Conservation (phyloP, 2,329 filamentous ascomycete genomes). For the Spiromastix sp. region DNA sequence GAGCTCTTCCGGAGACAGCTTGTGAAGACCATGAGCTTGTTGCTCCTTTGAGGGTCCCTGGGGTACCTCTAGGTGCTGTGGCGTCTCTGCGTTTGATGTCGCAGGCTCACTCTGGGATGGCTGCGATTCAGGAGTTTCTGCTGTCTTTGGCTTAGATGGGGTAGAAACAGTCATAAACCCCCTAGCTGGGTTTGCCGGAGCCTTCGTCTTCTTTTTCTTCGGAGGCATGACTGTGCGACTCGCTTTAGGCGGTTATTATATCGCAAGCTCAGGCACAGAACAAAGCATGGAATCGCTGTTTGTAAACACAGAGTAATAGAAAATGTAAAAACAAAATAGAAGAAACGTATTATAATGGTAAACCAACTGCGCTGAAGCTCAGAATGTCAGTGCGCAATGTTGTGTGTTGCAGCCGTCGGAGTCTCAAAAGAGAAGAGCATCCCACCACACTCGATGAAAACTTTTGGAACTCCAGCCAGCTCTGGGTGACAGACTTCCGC, state of each 20-base stretch:
- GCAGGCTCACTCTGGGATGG: conserved; percentile 8
- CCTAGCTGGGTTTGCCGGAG: conserved; percentile 72
- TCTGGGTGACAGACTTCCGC: no score
- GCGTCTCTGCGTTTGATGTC: conserved; percentile 18
- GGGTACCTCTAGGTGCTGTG: not conserved
- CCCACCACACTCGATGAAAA: no score
- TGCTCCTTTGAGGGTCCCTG: not conserved
- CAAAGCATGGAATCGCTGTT: not conserved
- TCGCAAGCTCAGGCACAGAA: not conserved
- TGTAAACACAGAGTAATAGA: not conserved
- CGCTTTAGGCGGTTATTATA: not conserved
- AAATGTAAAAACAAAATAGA: conserved; percentile 2
- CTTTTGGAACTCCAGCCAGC: no score
- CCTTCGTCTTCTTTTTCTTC: conserved; percentile 62
- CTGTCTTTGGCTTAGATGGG: conserved; percentile 64
- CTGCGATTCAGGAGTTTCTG: conserved; percentile 20
- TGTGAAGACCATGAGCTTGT: conserved; percentile 12
- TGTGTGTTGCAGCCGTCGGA: no score
- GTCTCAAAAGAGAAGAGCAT: no score
- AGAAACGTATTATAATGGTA: no score
- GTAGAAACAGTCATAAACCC: conserved; percentile 92
- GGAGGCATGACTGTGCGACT: conserved; percentile 8
- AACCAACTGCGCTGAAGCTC: no score
- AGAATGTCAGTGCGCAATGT: not conserved
- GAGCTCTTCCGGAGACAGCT: conserved; percentile 69